phyloP scores from a whole-genome alignment of 2,329 filamentous ascomycete genomes.

The Fusarium sp. region DNA sequence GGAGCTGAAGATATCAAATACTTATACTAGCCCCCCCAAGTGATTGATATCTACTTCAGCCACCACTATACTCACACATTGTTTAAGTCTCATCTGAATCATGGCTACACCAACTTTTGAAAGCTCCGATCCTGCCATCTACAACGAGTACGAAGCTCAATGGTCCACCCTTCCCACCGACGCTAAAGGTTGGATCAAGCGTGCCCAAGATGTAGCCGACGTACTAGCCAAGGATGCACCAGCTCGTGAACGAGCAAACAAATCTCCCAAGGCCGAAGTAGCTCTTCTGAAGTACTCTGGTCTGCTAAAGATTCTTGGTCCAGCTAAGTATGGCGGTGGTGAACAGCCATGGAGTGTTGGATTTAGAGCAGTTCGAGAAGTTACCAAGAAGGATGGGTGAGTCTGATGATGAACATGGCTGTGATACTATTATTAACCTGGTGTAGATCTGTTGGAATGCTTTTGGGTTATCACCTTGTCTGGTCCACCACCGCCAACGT shows the following conservation, averaged over 20 bases:
- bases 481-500: slow-evolving; percentile 23
- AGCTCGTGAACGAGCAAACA: slow-evolving; percentile 55
- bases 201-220: slow-evolving; percentile 30
- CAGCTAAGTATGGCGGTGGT: slow-evolving; percentile 58
- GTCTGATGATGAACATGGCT: accelerated
- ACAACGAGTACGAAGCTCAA: slow-evolving; percentile 53
- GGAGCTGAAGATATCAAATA: too few species aligned
- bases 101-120: slow-evolving; percentile 18
- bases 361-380: slow-evolving; percentile 70
- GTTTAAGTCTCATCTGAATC: neutral
- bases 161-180: slow-evolving; percentile 53
- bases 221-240: slow-evolving; percentile 16
- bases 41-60: neutral
- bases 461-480: slow-evolving; percentile 48
- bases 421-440: neutral
- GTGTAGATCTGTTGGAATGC: slow-evolving; percentile 69
- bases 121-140: slow-evolving; percentile 54
- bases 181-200: slow-evolving; percentile 54
- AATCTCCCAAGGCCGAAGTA: slow-evolving; percentile 57
- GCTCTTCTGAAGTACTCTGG: slow-evolving; percentile 58
- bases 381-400: slow-evolving; percentile 73
- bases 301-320: slow-evolving; percentile 56
- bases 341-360: slow-evolving; percentile 62
- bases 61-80: neutral
- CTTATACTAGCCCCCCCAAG: neutral